Conservation (phyloP, 1,139 yeast genomes). For the Zhuliangozyma blackwelliae region DNA sequence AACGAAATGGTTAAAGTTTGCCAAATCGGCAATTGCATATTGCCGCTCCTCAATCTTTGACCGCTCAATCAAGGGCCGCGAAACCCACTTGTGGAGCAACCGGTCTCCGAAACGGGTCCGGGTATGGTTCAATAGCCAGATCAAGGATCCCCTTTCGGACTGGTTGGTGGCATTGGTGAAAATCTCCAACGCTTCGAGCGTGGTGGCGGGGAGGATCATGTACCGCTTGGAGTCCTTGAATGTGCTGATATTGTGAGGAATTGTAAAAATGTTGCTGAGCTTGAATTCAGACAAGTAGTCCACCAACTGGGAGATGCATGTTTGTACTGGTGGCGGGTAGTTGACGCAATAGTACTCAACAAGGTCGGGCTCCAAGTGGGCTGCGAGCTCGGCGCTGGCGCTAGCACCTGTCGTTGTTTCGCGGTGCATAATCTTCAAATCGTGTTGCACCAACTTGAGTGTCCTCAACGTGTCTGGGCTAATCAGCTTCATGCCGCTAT, state of each 20-base stretch:
- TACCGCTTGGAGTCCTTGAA: constrained; percentile 46
- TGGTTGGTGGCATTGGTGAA: constrained; percentile 60
- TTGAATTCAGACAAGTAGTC: constrained; percentile 59
- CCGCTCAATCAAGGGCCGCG: constrained; percentile 59
- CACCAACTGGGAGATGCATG: constrained; percentile 47
- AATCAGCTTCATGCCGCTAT: constrained; percentile 17
- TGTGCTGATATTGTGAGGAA: constrained; percentile 42
- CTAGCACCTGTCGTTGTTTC: not conserved
- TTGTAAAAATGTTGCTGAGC: constrained; percentile 52
- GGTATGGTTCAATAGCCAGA: constrained; percentile 80
- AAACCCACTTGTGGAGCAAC: constrained; percentile 65
- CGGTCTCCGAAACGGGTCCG: constrained; percentile 73
- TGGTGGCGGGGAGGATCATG: constrained; percentile 68
- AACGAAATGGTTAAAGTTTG: constrained; percentile 42
- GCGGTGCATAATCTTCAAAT: constrained; percentile 12
- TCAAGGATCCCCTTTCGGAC: constrained; percentile 59
- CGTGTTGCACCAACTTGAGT: constrained; percentile 14
- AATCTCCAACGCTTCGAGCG: constrained; percentile 69
- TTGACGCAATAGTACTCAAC: constrained; percentile 23
- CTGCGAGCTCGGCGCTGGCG: not conserved
- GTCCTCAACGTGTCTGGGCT: constrained; percentile 23
- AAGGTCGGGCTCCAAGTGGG: constrained; percentile 14
- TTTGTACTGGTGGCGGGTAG: constrained; percentile 23
- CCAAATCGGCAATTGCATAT: constrained; percentile 61
- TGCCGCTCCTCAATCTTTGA: constrained; percentile 54